Evolutionary conservation across 2,329 filamentous ascomycete genomes (phyloP), one percentile per base, ranked within the genome.

Genomic region (Knufia fluminis): DNA sequence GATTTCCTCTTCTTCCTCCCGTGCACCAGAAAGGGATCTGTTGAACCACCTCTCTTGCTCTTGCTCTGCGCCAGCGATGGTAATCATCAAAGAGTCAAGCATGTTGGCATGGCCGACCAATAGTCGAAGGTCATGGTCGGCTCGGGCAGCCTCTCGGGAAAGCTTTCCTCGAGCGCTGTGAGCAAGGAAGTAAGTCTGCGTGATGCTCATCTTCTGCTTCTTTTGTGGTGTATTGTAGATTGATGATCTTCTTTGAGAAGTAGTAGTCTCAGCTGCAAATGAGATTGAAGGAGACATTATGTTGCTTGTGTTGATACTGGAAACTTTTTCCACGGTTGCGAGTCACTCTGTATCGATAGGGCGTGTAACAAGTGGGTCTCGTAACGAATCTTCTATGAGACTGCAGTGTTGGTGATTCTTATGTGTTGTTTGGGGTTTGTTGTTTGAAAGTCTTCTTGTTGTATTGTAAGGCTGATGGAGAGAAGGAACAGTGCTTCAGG

Each of bases 41-140:
- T 96, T 94, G 83, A 96, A 97, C 90, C 90, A 96, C 59, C 80
- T 83, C 71, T 97, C 91, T 71, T 97, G 92, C 69, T 96, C 89
- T 61, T 83, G 81, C 76, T 97, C 92, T 64, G 91, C 91, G 52
- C 94, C 87, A 69, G 89, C 86, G 52, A 98, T 86, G 60, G 92
- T 79, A 54, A 83, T 68, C 92, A 97, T 97, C 65, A 98, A 75
- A 35, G 83, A 84, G 73, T 98, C 92, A 68, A 98, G 86, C 42
- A 97, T 84, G 78, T 97, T 98, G 74, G 92, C 92, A 71, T 98
- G 92, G 63, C 91, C 92, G 61, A 98, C 92, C 53, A 98, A 85
- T 40, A 94, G 81, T 65, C 91, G 83, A 56, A 98, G 86, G 75
- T 97, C 83, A 78, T 97, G 92, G 67, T 97, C 91, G 62, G 87